A percentile compares a stretch with the other conserved stretches of the same genome.
Evolutionary conservation across 495 filamentous ascomycete species (phyloP).

Genomic region (Aspergillus funiculosus): DNA sequence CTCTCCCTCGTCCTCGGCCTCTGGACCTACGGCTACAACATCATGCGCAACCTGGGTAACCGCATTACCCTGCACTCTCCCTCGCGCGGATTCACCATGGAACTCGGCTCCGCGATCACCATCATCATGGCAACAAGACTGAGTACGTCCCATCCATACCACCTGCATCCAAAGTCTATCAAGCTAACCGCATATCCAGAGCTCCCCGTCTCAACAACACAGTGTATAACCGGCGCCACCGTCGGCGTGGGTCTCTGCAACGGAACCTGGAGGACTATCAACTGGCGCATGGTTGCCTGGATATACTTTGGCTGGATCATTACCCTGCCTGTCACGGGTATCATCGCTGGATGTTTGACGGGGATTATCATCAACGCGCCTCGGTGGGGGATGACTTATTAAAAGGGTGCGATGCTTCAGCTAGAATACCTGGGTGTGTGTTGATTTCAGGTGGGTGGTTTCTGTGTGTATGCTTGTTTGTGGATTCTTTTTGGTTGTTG

Average conservation of each 20-base stretch:
- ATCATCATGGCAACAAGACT: slow-evolving; percentile 18
- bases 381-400: slow-evolving; percentile 20
- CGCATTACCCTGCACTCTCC: slow-evolving; percentile 18
- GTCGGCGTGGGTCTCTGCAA: slow-evolving; percentile 60
- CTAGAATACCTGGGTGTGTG: not conserved
- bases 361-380: slow-evolving; percentile 56
- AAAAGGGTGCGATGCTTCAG: not conserved
- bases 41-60: slow-evolving; percentile 22
- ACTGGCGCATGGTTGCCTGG: slow-evolving; percentile 55
- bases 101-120: slow-evolving; percentile 17
- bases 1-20: slow-evolving; percentile 15
- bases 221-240: slow-evolving; percentile 57
- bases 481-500: not conserved
- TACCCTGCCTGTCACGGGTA: slow-evolving; percentile 51
- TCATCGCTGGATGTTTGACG: slow-evolving; percentile 53
- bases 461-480: not conserved
- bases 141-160: slow-evolving; percentile 2
- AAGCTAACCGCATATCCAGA: slow-evolving; percentile 4
- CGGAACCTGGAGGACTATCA: slow-evolving; percentile 51
- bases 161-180: not conserved
- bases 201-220: slow-evolving; percentile 36
- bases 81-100: slow-evolving; percentile 19
- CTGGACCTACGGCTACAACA: slow-evolving; percentile 24
- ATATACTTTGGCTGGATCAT: slow-evolving; percentile 55
- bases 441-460: too few relatives aligned